phyloP scores from a whole-genome alignment of 2,329 filamentous ascomycete species.

The Aspergillus fumigatiaffinis region DNA sequence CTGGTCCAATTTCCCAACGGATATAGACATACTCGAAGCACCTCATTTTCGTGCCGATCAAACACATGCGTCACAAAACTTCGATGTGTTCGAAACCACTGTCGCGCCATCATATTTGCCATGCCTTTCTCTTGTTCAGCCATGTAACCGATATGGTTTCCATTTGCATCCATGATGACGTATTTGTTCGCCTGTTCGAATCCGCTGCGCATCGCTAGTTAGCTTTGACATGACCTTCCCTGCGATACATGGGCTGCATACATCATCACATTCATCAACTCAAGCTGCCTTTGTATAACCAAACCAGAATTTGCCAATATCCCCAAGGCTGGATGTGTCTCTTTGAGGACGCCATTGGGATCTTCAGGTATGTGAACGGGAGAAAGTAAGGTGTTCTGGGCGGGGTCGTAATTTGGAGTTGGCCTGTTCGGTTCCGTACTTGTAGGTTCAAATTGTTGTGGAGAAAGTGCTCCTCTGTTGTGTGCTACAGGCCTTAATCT shows the following conservation, averaged over 20 bases:
- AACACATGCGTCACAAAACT: conserved; percentile 65
- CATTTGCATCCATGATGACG: conserved; percentile 61
- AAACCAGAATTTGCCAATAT: conserved; percentile 60
- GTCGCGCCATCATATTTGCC: conserved; percentile 53
- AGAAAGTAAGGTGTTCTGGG: conserved; percentile 51
- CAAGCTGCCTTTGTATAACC: conserved; percentile 60
- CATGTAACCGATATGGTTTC: conserved; percentile 61
- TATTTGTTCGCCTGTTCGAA: conserved; percentile 66
- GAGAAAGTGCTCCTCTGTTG: conserved; percentile 1
- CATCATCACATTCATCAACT: conserved; percentile 63
- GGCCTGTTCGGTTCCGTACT: conserved; percentile 29
- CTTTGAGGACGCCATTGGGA: conserved; percentile 55
- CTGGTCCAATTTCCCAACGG: background rate
- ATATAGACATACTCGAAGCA: conserved; percentile 44
- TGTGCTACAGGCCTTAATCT: conserved; percentile 20
- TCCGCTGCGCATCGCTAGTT: conserved; percentile 35
- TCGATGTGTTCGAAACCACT: conserved; percentile 59
- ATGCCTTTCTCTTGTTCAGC: conserved; percentile 61
- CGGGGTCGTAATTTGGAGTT: conserved; percentile 39
- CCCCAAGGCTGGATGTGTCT: conserved; percentile 54
- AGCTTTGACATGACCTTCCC: conserved; percentile 1
- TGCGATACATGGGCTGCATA: conserved; percentile 19
- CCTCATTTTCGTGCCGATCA: conserved; percentile 57
- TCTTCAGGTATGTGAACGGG: conserved; percentile 61
- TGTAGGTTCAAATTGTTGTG: conserved; percentile 5